Percentiles rank a stretch among this genome's conserved stretches.
These are phyloP conservation scores for Sporothrix protearum DNA, from an alignment of 2,329 filamentous ascomycete species.

Conservation along the genomic window DNA sequence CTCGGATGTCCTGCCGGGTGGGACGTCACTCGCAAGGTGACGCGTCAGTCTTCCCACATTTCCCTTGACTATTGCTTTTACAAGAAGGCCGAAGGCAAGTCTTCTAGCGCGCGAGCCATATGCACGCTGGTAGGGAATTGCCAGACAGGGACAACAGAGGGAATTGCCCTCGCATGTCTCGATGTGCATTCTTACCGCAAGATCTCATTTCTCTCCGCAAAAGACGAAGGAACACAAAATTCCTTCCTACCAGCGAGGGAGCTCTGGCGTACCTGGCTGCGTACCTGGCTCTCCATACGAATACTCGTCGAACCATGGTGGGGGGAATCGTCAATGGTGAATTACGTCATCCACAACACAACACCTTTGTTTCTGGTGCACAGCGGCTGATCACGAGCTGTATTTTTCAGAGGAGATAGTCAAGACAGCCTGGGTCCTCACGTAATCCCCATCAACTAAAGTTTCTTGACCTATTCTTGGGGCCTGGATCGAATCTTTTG, in stretches of 20 bases:
- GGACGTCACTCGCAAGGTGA: background rate
- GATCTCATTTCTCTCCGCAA: background rate
- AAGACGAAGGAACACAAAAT: background rate
- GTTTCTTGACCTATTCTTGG: background rate
- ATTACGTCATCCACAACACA: background rate
- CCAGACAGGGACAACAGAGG: background rate
- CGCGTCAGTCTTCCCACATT: background rate
- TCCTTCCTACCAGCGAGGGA: background rate
- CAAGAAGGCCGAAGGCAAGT: background rate
- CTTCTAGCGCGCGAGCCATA: background rate
- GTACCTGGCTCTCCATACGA: background rate
- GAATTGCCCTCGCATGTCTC: background rate
- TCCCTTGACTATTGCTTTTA: background rate
- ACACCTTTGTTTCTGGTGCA: background rate
- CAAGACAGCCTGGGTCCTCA: background rate
- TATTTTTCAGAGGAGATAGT: background rate
- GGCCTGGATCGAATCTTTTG: background rate
- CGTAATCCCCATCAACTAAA: conserved; percentile 7
- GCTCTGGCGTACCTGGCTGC: too few species aligned
- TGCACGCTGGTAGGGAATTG: background rate
- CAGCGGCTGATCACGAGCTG: background rate
- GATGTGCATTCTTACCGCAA: background rate
- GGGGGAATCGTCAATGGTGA: background rate
- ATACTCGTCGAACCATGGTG: background rate
- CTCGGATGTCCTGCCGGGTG: background rate